phyloP scores from a whole-genome alignment of 192 early-diverging fungal genomes.

The Backusella westeae region DNA sequence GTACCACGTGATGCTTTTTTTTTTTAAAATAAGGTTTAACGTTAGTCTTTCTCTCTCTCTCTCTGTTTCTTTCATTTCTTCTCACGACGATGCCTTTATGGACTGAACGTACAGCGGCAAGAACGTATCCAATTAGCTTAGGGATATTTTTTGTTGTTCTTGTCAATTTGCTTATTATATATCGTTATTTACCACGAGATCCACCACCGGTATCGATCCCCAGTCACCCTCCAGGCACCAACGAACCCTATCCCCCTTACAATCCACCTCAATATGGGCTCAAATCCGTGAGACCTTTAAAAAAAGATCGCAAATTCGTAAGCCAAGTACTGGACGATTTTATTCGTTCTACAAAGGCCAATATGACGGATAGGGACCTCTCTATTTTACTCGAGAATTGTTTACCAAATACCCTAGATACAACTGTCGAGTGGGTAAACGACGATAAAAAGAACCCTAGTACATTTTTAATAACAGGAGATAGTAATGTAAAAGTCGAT shows the following conservation, averaged over 20 bases:
- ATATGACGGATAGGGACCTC: slow-evolving; percentile 52
- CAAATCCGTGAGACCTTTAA: not conserved
- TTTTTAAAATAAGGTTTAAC: not conserved
- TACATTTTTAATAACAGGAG: slow-evolving; percentile 70
- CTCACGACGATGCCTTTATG: not conserved
- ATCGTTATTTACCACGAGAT: not conserved
- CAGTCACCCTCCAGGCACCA: not conserved
- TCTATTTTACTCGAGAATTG: slow-evolving; percentile 56
- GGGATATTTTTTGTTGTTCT: not conserved
- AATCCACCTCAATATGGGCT: not conserved
- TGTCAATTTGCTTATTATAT: not conserved
- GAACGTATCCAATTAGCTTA: not conserved
- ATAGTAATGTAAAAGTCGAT: slow-evolving; percentile 42
- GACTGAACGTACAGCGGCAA: not conserved
- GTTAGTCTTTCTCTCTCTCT: not conserved
- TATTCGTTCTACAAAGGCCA: slow-evolving; percentile 28
- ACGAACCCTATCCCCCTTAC: not conserved
- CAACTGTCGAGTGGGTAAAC: slow-evolving; percentile 59
- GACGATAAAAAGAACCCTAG: slow-evolving; percentile 29
- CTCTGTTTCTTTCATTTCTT: not conserved
- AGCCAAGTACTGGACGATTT: slow-evolving; percentile 47
- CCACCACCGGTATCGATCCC: slow-evolving; percentile 6
- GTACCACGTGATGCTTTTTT: not conserved
- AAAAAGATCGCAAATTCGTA: slow-evolving; percentile 41
- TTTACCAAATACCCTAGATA: slow-evolving; percentile 70